Conservation (phyloP, 441 rosid genomes). For the Rhodomyrtus psidioides region DNA sequence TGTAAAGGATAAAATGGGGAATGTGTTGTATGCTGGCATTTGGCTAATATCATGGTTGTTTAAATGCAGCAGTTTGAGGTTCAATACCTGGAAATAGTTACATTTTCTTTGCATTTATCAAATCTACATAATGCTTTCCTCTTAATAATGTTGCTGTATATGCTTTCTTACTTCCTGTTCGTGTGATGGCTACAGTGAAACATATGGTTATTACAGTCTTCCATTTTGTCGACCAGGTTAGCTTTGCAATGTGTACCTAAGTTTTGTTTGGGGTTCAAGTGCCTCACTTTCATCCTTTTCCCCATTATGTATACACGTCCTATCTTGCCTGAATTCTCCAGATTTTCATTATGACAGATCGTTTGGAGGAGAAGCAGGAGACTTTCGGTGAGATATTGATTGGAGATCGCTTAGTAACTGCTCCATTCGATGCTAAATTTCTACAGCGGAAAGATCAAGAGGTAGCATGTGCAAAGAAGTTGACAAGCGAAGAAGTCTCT, state of each 20-base stretch:
- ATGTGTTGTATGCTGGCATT: not conserved
- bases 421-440: not conserved
- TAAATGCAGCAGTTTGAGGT: not conserved
- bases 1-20: not conserved
- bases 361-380: not conserved
- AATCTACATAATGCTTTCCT: not conserved
- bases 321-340: not conserved
- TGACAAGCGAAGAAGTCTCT: not conserved
- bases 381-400: not conserved
- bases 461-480: not conserved
- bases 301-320: not conserved
- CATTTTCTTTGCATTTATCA: not conserved
- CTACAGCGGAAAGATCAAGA: not conserved
- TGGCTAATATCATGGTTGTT: not conserved
- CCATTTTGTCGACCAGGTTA: constrained; percentile 9
- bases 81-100: not conserved
- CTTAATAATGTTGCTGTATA: not conserved
- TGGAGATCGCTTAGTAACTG: constrained; percentile 3
- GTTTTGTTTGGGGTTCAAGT: not conserved
- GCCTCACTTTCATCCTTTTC: not conserved
- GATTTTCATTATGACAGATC: not conserved
- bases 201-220: constrained; percentile 1
- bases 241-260: not conserved
- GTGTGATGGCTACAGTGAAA: not conserved
- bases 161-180: not conserved